Conservation (phyloP, 1,284 basidiomycete species). For the Leccinum fuscescens region DNA sequence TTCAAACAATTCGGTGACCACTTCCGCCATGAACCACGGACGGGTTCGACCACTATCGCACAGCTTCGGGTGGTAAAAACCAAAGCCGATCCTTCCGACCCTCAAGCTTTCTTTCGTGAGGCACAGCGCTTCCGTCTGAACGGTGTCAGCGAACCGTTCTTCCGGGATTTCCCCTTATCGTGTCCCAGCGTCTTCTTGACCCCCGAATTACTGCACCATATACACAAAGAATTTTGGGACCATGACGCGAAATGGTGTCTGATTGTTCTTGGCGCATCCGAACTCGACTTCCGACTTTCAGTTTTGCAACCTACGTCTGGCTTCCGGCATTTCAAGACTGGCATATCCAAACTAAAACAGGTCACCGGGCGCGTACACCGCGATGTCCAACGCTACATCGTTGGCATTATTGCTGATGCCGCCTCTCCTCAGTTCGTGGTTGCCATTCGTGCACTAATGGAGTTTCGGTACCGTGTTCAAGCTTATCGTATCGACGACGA, state of each 20-base stretch:
- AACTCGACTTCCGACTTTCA: neutral
- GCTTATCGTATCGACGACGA: neutral
- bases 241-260: neutral
- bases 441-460: neutral
- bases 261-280: neutral
- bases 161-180: neutral
- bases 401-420: neutral
- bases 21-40: neutral
- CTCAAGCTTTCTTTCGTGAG: neutral
- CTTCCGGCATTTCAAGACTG: neutral
- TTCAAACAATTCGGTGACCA: neutral
- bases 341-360: neutral
- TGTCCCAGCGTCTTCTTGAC: neutral
- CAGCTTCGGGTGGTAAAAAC: neutral
- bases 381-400: neutral
- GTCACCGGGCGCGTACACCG: neutral
- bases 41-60: neutral
- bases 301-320: neutral
- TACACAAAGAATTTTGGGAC: neutral
- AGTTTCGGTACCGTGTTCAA: neutral
- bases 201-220: neutral
- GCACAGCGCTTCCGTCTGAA: neutral
- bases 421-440: neutral
- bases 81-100: neutral
- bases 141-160: neutral